Evolutionary conservation across 179 eudicot species (phyloP), one percentile per base, ranked within the genome.

Genomic region (Nepenthes alata): DNA sequence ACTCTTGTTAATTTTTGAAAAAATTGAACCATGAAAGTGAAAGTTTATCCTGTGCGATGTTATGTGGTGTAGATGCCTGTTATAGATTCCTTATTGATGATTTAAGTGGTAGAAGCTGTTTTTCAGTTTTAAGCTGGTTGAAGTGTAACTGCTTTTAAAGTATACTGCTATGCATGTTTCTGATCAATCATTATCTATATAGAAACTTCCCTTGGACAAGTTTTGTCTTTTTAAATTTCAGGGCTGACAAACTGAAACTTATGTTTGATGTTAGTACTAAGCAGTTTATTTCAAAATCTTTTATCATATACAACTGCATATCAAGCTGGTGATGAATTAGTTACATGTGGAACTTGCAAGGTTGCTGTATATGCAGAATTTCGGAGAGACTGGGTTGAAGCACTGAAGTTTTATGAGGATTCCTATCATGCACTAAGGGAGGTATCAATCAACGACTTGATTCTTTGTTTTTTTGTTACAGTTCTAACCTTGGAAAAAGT

Each of bases 361-460:
- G 99, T 80, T 83, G 97, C 99, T 75, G 88, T 94, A 37, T 85
- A 87, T 78, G 99, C 99, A 61, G 99, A 94, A 72, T 94, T 89
- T 60, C 85, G 95, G 37, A 85, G 97, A 72, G 99, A 94, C 71
- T 94, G 99, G 99, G 85, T 79, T 68, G 99, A 94, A 84, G 97
- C 97, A 58, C 75, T 94, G 38, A 85, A 84, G 71, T 69, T 78
- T 54, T 94, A 90, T 51, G 99, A 94, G 82, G 94, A 90, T 63
- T 95, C 91, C 44, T 94, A 94, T 74, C 83, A 85, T 67, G 77
- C 85, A 39, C 62, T 94, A 56, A 81, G 96, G 36, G 99, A 94
- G 97, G 99, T 93, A 75, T 36, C 45, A 14, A 50, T 67, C 44
- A 62, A 47, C 57, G 58, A 52, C 63, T 64, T 44, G 5, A 14